Evolutionary conservation across 2,329 filamentous ascomycete genomes (phyloP), one percentile per base, ranked within the genome.

Genomic region (Niveomyces coronatus): DNA sequence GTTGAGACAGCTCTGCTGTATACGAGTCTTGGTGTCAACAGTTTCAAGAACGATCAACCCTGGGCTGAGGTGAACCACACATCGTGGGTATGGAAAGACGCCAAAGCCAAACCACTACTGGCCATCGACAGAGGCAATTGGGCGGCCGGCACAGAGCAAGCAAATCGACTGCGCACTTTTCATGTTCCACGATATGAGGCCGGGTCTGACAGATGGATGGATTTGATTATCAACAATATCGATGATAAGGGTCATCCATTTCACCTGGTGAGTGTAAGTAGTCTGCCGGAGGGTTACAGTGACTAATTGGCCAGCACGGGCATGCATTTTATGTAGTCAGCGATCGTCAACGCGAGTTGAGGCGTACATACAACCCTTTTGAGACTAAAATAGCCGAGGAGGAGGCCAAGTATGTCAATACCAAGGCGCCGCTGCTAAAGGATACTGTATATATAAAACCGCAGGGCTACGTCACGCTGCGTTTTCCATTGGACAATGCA

Each of bases 241-340:
- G 67, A 71, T 40, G 66, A 70, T 28, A 63, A 62, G 6, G 52
- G 57, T 0, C 68, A 71, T 45, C 67, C 68, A 0, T 70, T 70
- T 41, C 68, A 71, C 45, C 42, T 71, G 29, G 63, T 65, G 50
- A 40, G 51, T 43, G 17, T n/a, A 24, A 24, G 11, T n/a, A n/a
- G n/a, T n/a, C n/a, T n/a, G n/a, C n/a, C n/a, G n/a, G n/a, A n/a
- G n/a, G n/a, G n/a, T n/a, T n/a, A n/a, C n/a, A n/a, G n/a, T 2
- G 18, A 31, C 11, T 1, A 17, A 34, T 8, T 3, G 17, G 3
- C 17, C 22, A 52, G 46, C 50, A 51, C 22, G 50, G 49, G 13
- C 36, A 39, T 16, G 33, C 32, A 15, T 43, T 43, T 36, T 31
- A 39, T n/a, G 37, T 43, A 10, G 33, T 51, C 3, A 29, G 44